These are phyloP conservation scores for Fraxinus xanthoxyloides DNA, from an alignment of 305 asterid genomes.

Conservation along the genomic window DNA sequence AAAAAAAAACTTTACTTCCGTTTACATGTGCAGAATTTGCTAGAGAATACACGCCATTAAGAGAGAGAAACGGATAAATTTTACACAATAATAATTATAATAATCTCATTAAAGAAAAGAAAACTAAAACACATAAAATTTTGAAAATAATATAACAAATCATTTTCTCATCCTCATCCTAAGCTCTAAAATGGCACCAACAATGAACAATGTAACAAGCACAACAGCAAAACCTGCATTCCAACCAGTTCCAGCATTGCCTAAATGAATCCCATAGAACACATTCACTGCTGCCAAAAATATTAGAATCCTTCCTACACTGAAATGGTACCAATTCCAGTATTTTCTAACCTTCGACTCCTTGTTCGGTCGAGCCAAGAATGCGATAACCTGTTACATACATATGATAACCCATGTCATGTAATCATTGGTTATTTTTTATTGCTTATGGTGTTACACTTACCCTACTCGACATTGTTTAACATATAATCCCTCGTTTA, in stretches of 20 bases:
- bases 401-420: neutral
- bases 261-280: slow-evolving; percentile 74
- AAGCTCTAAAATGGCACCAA: slow-evolving; percentile 49
- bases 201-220: slow-evolving; percentile 44
- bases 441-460: neutral
- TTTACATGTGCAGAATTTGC: neutral
- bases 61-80: neutral
- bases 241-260: slow-evolving; percentile 59
- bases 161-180: slow-evolving; percentile 42
- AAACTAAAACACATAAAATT: neutral
- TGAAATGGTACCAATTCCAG: slow-evolving; percentile 81
- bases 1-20: neutral
- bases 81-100: neutral
- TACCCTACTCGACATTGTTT: neutral
- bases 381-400: slow-evolving; percentile 50
- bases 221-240: slow-evolving; percentile 63
- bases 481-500: neutral
- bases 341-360: slow-evolving; percentile 53
- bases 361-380: slow-evolving; percentile 61
- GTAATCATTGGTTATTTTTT: neutral
- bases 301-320: slow-evolving; percentile 50
- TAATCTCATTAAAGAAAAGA: neutral
- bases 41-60: neutral
- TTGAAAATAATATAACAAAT: neutral
- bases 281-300: slow-evolving; percentile 59